Conservation (phyloP, 352 stramenopile species). For the Phytophthora meadii region DNA sequence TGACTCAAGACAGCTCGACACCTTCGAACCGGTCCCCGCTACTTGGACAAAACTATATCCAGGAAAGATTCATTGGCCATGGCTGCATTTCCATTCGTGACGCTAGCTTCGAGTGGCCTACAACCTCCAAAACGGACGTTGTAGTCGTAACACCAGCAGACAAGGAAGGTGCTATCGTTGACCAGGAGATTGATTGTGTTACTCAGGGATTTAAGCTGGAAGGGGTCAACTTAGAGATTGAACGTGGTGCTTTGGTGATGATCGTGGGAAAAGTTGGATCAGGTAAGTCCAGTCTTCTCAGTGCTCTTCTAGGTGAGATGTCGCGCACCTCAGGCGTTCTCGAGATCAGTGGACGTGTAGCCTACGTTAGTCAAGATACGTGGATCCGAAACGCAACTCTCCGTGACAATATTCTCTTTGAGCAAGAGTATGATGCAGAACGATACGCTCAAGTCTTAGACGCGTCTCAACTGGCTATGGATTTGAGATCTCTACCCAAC, state of each 20-base stretch:
- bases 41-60: not conserved
- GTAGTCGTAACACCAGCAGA: conserved; percentile 25
- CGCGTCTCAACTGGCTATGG: conserved; percentile 41
- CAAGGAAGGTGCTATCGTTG: not conserved
- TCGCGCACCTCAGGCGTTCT: conserved; percentile 24
- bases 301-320: conserved; percentile 60
- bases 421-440: conserved; percentile 36
- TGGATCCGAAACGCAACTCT: conserved; percentile 94
- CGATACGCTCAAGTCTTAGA: conserved; percentile 47
- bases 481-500: conserved; percentile 53
- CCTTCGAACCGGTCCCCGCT: conserved; percentile 5
- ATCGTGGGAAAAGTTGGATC: conserved; percentile 57
- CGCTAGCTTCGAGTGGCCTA: conserved; percentile 35
- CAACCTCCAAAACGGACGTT: conserved; percentile 20
- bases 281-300: conserved; percentile 62
- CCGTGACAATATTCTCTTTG: conserved; percentile 92
- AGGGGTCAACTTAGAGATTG: conserved; percentile 62
- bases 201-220: conserved; percentile 29
- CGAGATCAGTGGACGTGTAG: conserved; percentile 37
- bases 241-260: conserved; percentile 59
- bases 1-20: not conserved
- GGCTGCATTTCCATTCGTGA: conserved; percentile 29
- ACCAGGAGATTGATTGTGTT: too few relatives aligned
- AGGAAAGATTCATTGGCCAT: not conserved
- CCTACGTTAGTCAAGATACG: conserved; percentile 89